Base-by-base conservation (phyloP, 176 grass and related monocot genomes). In the Luzula sylvatica region DNA sequence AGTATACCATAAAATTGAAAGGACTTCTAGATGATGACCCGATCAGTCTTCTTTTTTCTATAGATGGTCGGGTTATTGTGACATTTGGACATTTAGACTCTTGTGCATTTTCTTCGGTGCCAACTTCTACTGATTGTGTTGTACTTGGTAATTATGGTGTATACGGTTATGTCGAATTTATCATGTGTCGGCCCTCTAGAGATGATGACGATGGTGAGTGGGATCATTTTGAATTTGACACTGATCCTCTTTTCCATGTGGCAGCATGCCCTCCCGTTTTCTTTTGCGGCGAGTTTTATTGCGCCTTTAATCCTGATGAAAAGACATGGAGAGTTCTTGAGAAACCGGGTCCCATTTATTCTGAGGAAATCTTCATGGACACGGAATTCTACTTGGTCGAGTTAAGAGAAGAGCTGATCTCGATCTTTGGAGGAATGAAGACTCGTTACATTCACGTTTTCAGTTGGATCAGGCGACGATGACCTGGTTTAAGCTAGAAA, bases 291-390 rank as follows among this genome's bases (percentile, higher is more conserved):
- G 53, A 65, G 39, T 46, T 49, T 23, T 65, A 49, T 27, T 65
- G 59, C 7, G 59, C 47, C n/a, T 65, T 49, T 30, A 65, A 65
- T 49, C 41, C 53, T 15, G 15, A 38, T 8, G 32, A 8, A 3
- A 28, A 32, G 7, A 30, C 53, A 11, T 58, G 53, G 59, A 65
- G 35, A 32, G 20, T 65, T 65, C 59, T 65, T 65, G 42, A 26
- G 8, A 49, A 65, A 17, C 59, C 59, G 3, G 2, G 15, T 20
- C 59, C 20, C 1, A 46, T 65, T 14, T 27, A 65, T 17, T 45
- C 13, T 4, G 8, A 65, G 5, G 7, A 26, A 45, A 20, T n/a
- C 5, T 0, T 23, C 3, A 49, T 29, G 21, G 24, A 25, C 23
- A 27, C 13, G 4, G 41, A 65, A 26, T 32, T 35, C 8, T 65